phyloP scores from a whole-genome alignment of 2,329 filamentous ascomycete species.

The Hypoxylon sp. region DNA sequence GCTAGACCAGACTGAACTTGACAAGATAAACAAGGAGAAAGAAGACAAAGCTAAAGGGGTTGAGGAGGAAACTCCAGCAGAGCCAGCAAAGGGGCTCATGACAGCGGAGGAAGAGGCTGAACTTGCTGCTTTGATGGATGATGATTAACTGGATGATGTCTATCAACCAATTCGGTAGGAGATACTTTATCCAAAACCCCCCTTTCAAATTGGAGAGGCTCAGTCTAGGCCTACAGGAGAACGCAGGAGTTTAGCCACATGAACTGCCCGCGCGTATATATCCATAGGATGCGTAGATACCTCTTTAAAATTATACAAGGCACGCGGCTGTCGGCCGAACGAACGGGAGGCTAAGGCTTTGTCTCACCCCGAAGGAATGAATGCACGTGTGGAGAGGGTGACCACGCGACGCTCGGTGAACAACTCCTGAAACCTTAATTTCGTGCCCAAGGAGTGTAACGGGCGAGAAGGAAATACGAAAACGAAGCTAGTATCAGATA shows the following conservation, averaged over 20 bases:
- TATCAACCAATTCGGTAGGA: background rate
- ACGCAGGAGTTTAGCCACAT: too few species aligned
- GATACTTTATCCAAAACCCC: background rate
- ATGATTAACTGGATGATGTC: constrained; percentile 61
- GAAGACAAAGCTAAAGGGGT: constrained; percentile 65
- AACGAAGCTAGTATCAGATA: background rate
- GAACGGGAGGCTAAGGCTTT: constrained; percentile 13
- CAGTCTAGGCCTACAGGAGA: background rate
- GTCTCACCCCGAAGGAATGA: constrained; percentile 31
- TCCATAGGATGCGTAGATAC: background rate
- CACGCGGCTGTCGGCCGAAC: constrained; percentile 22
- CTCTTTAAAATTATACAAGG: constrained; percentile 1
- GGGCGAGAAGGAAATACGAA: background rate
- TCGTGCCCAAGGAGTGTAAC: constrained; percentile 4
- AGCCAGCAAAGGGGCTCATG: constrained; percentile 67
- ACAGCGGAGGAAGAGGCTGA: constrained; percentile 94
- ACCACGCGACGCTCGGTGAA: constrained; percentile 23
- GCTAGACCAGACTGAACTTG: constrained; percentile 71
- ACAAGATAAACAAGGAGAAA: constrained; percentile 63
- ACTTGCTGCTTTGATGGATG: constrained; percentile 89
- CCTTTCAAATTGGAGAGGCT: background rate
- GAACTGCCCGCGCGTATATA: background rate
- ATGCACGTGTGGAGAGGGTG: constrained; percentile 23
- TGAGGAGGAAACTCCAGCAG: constrained; percentile 62
- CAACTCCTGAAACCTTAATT: constrained; percentile 34